Conservation (phyloP, 2,329 filamentous ascomycete species). For the Fusarium sp. region DNA sequence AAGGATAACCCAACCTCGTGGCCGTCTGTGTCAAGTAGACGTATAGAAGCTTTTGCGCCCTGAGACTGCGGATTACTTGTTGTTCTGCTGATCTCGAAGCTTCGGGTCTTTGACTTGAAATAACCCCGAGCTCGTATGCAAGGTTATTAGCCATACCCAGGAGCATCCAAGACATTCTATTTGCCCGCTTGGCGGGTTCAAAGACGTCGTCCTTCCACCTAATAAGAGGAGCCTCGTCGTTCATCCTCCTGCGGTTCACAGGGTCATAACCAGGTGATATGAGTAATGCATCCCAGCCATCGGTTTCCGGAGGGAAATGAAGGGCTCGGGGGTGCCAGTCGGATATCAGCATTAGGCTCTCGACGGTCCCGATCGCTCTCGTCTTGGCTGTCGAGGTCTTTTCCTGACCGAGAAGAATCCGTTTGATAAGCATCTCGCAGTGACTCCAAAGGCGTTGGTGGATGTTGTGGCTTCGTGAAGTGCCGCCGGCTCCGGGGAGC, state of each 20-base stretch:
- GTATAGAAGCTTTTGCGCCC: slow-evolving; percentile 35
- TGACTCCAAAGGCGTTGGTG: slow-evolving; percentile 36
- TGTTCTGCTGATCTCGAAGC: neutral
- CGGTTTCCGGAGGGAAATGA: slow-evolving; percentile 38
- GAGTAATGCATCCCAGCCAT: slow-evolving; percentile 37
- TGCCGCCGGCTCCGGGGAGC: slow-evolving; percentile 34
- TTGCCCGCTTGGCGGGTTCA: slow-evolving; percentile 39
- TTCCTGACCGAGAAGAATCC: slow-evolving; percentile 35
- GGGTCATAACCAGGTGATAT: slow-evolving; percentile 37
- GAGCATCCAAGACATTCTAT: slow-evolving; percentile 46
- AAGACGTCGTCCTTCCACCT: slow-evolving; percentile 43
- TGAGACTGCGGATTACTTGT: neutral
- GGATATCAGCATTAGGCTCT: slow-evolving; percentile 38
- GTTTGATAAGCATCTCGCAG: slow-evolving; percentile 35
- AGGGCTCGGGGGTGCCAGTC: slow-evolving; percentile 40
- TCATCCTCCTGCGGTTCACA: slow-evolving; percentile 23
- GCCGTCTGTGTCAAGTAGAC: slow-evolving; percentile 34
- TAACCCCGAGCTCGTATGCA: slow-evolving; percentile 35
- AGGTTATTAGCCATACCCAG: slow-evolving; percentile 36
- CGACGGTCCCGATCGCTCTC: slow-evolving; percentile 32
- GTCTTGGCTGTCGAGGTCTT: slow-evolving; percentile 37
- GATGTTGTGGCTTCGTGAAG: slow-evolving; percentile 32
- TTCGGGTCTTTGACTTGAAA: slow-evolving; percentile 6
- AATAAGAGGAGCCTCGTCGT: slow-evolving; percentile 37
- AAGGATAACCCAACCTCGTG: slow-evolving; percentile 12